These are phyloP conservation scores for Aegilops umbellulata DNA, from an alignment of 176 grass and related monocot species.

Conservation along the genomic window DNA sequence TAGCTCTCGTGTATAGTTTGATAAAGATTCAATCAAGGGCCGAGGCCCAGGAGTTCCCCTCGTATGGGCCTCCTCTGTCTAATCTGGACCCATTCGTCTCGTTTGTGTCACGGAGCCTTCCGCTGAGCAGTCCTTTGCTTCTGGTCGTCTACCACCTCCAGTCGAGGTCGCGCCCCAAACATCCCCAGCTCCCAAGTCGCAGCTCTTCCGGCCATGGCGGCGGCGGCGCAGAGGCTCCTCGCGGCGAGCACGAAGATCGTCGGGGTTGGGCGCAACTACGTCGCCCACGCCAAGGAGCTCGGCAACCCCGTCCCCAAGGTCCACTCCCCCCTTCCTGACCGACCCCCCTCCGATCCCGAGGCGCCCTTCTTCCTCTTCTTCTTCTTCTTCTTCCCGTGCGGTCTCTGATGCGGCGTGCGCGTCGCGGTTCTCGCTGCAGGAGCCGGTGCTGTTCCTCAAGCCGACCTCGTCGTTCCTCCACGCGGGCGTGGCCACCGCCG, in stretches of 20 bases:
- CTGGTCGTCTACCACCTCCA: background rate
- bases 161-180: background rate
- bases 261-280: conserved; percentile 78
- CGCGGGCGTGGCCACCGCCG: conserved; percentile 47
- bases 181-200: background rate
- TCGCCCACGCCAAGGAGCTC: conserved; percentile 81
- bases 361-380: background rate
- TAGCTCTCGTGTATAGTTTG: no score
- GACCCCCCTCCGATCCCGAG: conserved; percentile 1
- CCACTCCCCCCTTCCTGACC: background rate
- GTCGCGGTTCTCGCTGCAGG: conserved; percentile 32
- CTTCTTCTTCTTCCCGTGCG: background rate
- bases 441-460: conserved; percentile 92
- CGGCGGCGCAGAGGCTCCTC: conserved; percentile 59
- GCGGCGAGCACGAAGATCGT: conserved; percentile 82
- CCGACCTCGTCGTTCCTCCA: conserved; percentile 92
- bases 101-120: no score
- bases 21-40: background rate
- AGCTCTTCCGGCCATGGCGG: conserved; percentile 30
- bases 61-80: background rate
- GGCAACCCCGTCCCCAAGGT: conserved; percentile 95
- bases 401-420: background rate
- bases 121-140: background rate
- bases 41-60: background rate
- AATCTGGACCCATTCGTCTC: background rate